These are phyloP conservation scores for Lignosus rhinocerotis DNA, from an alignment of 1,284 basidiomycete species.

Conservation along the genomic window DNA sequence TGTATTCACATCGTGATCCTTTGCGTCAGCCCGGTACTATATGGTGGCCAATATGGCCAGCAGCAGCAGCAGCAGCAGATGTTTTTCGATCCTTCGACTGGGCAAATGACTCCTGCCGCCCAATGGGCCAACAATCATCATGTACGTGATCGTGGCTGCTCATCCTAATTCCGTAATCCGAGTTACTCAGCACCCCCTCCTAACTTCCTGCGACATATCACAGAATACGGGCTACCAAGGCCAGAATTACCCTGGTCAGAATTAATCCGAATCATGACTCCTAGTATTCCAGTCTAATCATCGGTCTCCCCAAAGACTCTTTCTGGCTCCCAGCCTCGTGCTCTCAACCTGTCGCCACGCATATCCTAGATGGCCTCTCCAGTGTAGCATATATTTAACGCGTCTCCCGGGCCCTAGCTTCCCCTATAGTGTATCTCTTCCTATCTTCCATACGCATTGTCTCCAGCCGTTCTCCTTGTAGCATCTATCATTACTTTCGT, in stretches of 20 bases:
- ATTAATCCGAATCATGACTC: neutral
- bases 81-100: slow-evolving; percentile 16
- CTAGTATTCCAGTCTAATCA: neutral
- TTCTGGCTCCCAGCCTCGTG: neutral
- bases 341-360: neutral
- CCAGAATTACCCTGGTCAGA: slow-evolving; percentile 11
- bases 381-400: slow-evolving; percentile 22
- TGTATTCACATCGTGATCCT: neutral
- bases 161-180: neutral
- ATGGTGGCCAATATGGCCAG: slow-evolving; percentile 9
- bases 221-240: slow-evolving; percentile 12
- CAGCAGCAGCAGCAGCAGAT: slow-evolving; percentile 11
- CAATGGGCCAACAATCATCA: slow-evolving; percentile 16
- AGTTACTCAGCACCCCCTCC: neutral
- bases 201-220: neutral
- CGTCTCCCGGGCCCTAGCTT: neutral
- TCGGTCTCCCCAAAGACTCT: neutral
- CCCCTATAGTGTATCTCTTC: neutral
- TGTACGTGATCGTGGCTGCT: slow-evolving; percentile 12
- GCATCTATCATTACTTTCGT: neutral
- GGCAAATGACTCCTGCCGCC: slow-evolving; percentile 16
- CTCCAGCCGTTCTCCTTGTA: neutral
- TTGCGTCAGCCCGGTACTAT: slow-evolving; percentile 8
- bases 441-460: neutral
- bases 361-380: neutral